Evolutionary conservation across 805 yeast species (phyloP).

Genomic region (Saccharomycopsis amapae): DNA sequence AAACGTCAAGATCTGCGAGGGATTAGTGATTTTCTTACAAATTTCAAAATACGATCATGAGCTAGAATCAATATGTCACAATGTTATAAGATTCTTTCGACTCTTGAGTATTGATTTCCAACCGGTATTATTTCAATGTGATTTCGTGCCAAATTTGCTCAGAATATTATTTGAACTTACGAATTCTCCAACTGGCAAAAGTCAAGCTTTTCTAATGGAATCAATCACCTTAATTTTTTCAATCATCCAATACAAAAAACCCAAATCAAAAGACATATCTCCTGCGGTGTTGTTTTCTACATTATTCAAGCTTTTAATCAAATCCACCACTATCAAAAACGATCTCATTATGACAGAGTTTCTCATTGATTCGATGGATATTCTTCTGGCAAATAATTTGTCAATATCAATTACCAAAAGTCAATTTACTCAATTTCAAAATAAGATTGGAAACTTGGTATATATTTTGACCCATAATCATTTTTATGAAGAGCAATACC

Average conservation of each 20-base stretch:
- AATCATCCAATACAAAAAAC: neutral
- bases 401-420: neutral
- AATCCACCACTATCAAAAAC: neutral
- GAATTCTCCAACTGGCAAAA: no score
- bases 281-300: neutral
- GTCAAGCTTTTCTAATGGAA: no score
- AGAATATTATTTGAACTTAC: neutral
- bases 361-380: neutral
- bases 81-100: neutral
- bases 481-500: neutral
- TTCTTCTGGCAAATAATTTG: neutral
- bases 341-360: neutral
- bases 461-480: neutral
- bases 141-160: neutral
- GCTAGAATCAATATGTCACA: neutral
- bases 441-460: slow-evolving; percentile 9
- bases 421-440: slow-evolving; percentile 2
- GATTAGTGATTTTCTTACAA: neutral
- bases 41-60: neutral
- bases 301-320: neutral
- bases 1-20: neutral
- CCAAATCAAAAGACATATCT: no score
- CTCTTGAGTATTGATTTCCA: neutral
- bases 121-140: neutral
- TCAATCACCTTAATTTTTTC: neutral